Evolutionary conservation across 2,329 filamentous ascomycete species (phyloP).

Genomic region (Elsinoe batatas): DNA sequence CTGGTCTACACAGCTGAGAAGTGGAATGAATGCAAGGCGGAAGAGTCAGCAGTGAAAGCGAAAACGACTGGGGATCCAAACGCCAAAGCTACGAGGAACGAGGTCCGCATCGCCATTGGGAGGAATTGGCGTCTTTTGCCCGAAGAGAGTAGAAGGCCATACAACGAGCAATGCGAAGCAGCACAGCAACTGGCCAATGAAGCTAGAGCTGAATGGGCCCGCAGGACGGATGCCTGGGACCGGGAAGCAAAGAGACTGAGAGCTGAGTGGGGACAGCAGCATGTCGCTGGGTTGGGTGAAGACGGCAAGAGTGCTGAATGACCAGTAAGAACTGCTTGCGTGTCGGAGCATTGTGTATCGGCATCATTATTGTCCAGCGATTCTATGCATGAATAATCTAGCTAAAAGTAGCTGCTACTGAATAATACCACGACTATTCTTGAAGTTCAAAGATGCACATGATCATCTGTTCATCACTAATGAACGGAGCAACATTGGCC

Average conservation of each 20-base stretch:
- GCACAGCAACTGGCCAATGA: slow-evolving; percentile 58
- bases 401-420: not conserved
- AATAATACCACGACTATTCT: not conserved
- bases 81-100: slow-evolving; percentile 57
- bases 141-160: slow-evolving; percentile 63
- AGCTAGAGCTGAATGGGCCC: slow-evolving; percentile 50
- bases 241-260: slow-evolving; percentile 45
- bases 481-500: not conserved
- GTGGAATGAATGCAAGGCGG: slow-evolving; percentile 51
- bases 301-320: slow-evolving; percentile 1
- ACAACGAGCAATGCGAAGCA: slow-evolving; percentile 60
- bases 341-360: no score
- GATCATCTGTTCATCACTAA: not conserved
- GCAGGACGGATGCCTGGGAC: slow-evolving; percentile 63
- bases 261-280: slow-evolving; percentile 22
- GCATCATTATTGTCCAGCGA: no score
- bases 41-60: slow-evolving; percentile 59
- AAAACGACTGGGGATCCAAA: slow-evolving; percentile 54
- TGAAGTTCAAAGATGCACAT: no score
- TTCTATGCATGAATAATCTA: no score
- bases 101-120: slow-evolving; percentile 76
- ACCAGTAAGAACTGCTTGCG: not conserved
- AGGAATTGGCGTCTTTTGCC: slow-evolving; percentile 80
- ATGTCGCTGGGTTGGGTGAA: slow-evolving; percentile 8
- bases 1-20: slow-evolving; percentile 75